Evolutionary conservation across 2,329 filamentous ascomycete genomes (phyloP).

Genomic region (Aureobasidium uvarum): DNA sequence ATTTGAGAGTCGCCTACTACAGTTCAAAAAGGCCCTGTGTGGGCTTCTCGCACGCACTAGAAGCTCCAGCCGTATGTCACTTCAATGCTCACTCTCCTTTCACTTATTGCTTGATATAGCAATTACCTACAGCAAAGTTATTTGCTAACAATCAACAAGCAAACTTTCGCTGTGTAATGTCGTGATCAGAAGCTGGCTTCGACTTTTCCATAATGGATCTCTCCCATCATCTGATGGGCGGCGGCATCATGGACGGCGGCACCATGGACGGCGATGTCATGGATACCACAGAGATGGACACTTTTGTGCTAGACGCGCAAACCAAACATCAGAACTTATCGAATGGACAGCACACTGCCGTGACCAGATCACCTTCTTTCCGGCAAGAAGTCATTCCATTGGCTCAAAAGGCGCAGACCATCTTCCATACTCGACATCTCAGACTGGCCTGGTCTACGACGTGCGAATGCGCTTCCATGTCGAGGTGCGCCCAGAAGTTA

Average conservation of each 20-base stretch:
- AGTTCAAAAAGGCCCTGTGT: background rate
- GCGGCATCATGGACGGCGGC: background rate
- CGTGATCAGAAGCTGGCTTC: background rate
- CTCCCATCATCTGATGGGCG: conserved; percentile 16
- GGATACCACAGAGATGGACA: conserved; percentile 22
- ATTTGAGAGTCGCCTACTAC: background rate
- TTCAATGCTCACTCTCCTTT: background rate
- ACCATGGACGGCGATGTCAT: background rate
- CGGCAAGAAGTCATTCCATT: background rate
- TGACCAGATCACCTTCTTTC: conserved; percentile 8
- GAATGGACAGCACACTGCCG: conserved; percentile 6
- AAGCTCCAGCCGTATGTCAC: conserved; percentile 7
- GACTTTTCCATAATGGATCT: conserved; percentile 4
- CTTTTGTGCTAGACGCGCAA: background rate
- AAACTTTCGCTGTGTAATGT: conserved; percentile 6
- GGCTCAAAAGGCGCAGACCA: conserved; percentile 36
- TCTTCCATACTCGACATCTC: conserved; percentile 41
- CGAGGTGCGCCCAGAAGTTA: conserved; percentile 57
- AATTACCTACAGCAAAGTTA: background rate
- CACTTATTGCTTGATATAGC: conserved; percentile 2
- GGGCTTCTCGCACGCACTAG: too few species aligned
- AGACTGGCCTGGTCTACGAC: conserved; percentile 66
- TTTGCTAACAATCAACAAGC: conserved; percentile 2
- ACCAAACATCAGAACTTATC: background rate
- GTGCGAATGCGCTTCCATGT: conserved; percentile 94